Conservation (phyloP, 2,329 filamentous ascomycete species). For the Calycina herbarum region DNA sequence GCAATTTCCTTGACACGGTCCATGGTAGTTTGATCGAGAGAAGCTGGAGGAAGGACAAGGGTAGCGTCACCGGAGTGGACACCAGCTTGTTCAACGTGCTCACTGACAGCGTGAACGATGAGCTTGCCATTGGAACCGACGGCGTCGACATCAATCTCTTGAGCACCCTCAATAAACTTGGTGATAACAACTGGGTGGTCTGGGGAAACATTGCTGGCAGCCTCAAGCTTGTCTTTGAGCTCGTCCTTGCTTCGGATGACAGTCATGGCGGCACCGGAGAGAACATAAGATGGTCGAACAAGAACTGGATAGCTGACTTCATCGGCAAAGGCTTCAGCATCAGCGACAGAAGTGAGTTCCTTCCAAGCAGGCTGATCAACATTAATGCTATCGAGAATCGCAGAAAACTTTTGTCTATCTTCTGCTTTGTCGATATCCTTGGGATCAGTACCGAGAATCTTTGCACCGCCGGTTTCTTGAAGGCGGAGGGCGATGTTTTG, state of each 20-base stretch:
- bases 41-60: constrained; percentile 82
- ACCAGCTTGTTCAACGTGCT: constrained; percentile 96
- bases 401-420: constrained; percentile 97
- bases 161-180: constrained; percentile 95
- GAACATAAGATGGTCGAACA: constrained; percentile 90
- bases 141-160: constrained; percentile 95
- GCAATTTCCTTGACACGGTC: constrained; percentile 92
- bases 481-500: constrained; percentile 96
- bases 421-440: constrained; percentile 97
- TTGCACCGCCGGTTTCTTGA: constrained; percentile 86
- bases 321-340: constrained; percentile 83
- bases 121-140: constrained; percentile 86
- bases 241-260: constrained; percentile 87
- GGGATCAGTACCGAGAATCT: constrained; percentile 89
- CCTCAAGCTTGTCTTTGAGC: constrained; percentile 91
- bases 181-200: constrained; percentile 98
- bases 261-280: constrained; percentile 97
- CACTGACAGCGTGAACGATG: constrained; percentile 86
- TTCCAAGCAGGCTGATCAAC: constrained; percentile 98
- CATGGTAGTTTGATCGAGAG: constrained; percentile 75
- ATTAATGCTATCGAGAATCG: constrained; percentile 94
- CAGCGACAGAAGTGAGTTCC: constrained; percentile 86
- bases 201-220: constrained; percentile 85
- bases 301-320: constrained; percentile 90
- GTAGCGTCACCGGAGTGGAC: constrained; percentile 98